A percentile compares a stretch with the other conserved stretches of the same genome.
These are phyloP conservation scores for Cymodocea nodosa DNA, from an alignment of 116 monocot genomes.

Conservation along the genomic window DNA sequence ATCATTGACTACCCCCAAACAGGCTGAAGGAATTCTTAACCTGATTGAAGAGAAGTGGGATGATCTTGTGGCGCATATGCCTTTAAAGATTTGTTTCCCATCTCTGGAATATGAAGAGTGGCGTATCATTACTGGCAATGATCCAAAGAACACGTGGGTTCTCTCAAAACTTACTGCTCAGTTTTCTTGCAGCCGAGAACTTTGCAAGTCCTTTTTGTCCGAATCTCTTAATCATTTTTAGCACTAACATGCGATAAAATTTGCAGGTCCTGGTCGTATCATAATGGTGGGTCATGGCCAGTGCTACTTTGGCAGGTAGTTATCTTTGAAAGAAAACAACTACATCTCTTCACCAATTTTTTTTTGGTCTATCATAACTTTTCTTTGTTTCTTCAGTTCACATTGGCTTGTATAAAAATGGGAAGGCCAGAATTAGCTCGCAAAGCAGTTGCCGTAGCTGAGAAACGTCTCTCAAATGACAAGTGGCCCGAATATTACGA, in stretches of 20 bases:
- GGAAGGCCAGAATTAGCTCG: constrained; percentile 62
- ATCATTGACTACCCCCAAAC: constrained; percentile 52
- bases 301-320: constrained; percentile 82
- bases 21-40: constrained; percentile 60
- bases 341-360: neutral
- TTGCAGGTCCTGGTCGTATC: constrained; percentile 93
- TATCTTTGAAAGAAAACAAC: neutral
- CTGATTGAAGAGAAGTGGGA: constrained; percentile 70
- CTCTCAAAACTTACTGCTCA: neutral
- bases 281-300: constrained; percentile 85
- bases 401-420: constrained; percentile 86
- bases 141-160: constrained; percentile 78
- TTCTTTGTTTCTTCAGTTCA: constrained; percentile 35
- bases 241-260: neutral
- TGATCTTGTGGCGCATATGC: constrained; percentile 61
- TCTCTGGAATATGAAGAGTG: constrained; percentile 59
- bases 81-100: constrained; percentile 70
- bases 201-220: neutral
- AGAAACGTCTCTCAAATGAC: constrained; percentile 47
- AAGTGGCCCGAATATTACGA: constrained; percentile 97
- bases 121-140: constrained; percentile 71
- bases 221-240: neutral
- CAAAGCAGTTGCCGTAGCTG: constrained; percentile 61
- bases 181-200: neutral
- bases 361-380: neutral